Evolutionary conservation across 148 eudicot species (phyloP).

Genomic region (Rhododendron mucronatum): DNA sequence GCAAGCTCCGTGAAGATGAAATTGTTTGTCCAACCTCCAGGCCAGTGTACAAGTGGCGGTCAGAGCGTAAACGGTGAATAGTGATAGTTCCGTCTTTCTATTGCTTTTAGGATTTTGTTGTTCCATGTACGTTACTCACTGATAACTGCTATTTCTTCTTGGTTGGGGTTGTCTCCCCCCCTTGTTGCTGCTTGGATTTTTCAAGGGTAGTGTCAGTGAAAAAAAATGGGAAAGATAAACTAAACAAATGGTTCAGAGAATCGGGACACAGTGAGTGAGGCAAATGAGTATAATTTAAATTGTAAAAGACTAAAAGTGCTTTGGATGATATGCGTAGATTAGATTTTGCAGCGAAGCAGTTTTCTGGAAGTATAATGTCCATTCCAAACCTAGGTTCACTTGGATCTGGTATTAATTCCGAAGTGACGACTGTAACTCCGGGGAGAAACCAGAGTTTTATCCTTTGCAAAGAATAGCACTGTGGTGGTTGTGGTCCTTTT

Average conservation of each 20-base stretch:
- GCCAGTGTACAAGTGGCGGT: constrained; percentile 55
- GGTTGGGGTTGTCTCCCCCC: background rate
- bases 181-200: background rate
- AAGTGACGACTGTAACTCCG: background rate
- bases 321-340: background rate
- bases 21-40: constrained; percentile 49
- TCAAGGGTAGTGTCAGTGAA: background rate
- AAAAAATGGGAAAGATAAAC: background rate
- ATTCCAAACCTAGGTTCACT: no score
- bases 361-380: background rate
- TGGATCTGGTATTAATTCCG: background rate
- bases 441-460: background rate
- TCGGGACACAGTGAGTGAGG: background rate
- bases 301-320: background rate
- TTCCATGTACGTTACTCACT: background rate
- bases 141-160: background rate
- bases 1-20: constrained; percentile 84
- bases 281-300: background rate
- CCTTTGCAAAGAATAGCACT: background rate
- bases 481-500: background rate
- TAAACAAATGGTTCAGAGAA: background rate
- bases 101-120: background rate
- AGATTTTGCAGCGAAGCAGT: background rate
- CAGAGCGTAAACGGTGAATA: constrained; percentile 42
- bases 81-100: background rate